These are phyloP conservation scores for Globisporangium yorkense DNA, from an alignment of 352 stramenopile genomes.

Conservation along the genomic window DNA sequence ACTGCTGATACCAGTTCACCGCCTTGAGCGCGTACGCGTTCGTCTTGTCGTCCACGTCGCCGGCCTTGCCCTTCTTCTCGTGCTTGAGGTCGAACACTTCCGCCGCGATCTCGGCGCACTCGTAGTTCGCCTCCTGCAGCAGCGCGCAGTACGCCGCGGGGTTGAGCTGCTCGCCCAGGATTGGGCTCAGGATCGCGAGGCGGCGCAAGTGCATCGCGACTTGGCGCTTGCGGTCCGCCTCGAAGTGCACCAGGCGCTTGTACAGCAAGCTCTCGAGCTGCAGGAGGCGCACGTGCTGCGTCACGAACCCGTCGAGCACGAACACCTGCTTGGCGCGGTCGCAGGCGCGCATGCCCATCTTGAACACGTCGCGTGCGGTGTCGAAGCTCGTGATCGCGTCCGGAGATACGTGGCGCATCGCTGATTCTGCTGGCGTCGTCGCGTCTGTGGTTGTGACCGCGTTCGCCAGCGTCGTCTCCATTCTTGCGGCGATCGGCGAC, in stretches of 20 bases:
- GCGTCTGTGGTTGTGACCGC: neutral
- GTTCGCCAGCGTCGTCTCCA: conserved; percentile 20
- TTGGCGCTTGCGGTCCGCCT: conserved; percentile 43
- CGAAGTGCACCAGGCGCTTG: conserved; percentile 43
- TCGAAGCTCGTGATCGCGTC: conserved; percentile 36
- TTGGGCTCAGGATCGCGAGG: conserved; percentile 32
- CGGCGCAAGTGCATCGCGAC: conserved; percentile 66
- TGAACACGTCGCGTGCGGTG: conserved; percentile 54
- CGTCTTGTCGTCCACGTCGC: conserved; percentile 23
- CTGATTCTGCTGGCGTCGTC: neutral
- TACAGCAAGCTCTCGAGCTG: conserved; percentile 60
- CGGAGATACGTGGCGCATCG: conserved; percentile 24
- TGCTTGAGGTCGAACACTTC: conserved; percentile 65
- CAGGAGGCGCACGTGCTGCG: conserved; percentile 45
- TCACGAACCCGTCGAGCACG: conserved; percentile 66
- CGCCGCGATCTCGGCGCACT: conserved; percentile 50
- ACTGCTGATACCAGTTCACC: conserved; percentile 67
- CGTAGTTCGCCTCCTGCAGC: conserved; percentile 64
- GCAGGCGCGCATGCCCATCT: conserved; percentile 41
- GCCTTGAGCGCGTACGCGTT: conserved; percentile 53
- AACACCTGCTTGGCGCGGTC: conserved; percentile 36
- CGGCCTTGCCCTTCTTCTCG: conserved; percentile 21
- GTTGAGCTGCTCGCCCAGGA: conserved; percentile 48
- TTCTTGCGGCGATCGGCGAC: conserved; percentile 11
- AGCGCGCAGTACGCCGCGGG: conserved; percentile 40